phyloP scores from a whole-genome alignment of 2,329 filamentous ascomycete species.

The Curvularia sp. region DNA sequence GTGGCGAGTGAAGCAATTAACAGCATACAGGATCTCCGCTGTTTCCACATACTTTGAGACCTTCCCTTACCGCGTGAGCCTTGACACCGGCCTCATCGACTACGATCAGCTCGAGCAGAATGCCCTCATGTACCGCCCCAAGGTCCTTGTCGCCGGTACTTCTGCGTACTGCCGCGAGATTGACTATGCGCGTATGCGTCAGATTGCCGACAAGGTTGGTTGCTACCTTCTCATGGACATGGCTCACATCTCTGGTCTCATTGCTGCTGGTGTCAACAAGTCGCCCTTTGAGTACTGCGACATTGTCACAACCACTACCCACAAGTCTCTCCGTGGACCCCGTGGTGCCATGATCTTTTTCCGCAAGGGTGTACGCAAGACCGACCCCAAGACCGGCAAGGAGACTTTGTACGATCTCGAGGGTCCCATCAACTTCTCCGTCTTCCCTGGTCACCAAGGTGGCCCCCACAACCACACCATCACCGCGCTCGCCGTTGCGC shows the following conservation, averaged over 20 bases:
- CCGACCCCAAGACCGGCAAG: slow-evolving; percentile 84
- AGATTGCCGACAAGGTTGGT: slow-evolving; percentile 88
- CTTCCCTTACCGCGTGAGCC: slow-evolving; percentile 89
- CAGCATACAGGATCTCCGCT: slow-evolving; percentile 77
- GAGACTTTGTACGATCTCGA: slow-evolving; percentile 91
- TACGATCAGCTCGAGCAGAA: slow-evolving; percentile 90
- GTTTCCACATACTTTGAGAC: slow-evolving; percentile 99
- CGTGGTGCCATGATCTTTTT: slow-evolving; percentile 98
- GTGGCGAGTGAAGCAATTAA: slow-evolving; percentile 17
- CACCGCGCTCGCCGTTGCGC: slow-evolving; percentile 90
- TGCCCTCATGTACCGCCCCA: slow-evolving; percentile 88
- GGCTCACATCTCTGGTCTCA: slow-evolving; percentile 94
- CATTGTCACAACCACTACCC: slow-evolving; percentile 95
- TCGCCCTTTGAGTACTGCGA: slow-evolving; percentile 90
- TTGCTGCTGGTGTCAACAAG: slow-evolving; percentile 89
- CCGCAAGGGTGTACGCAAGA: slow-evolving; percentile 85
- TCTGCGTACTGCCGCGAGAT: slow-evolving; percentile 96
- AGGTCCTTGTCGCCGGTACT: slow-evolving; percentile 92
- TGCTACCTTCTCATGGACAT: slow-evolving; percentile 95
- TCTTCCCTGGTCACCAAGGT: slow-evolving; percentile 98
- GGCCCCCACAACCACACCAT: slow-evolving; percentile 99
- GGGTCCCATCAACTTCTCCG: slow-evolving; percentile 96
- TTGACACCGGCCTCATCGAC: slow-evolving; percentile 91
- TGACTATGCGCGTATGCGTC: slow-evolving; percentile 90
- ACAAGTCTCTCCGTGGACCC: slow-evolving; percentile 95